Base-by-base conservation (phyloP, 305 asterid species). In the Rubia balearica region DNA sequence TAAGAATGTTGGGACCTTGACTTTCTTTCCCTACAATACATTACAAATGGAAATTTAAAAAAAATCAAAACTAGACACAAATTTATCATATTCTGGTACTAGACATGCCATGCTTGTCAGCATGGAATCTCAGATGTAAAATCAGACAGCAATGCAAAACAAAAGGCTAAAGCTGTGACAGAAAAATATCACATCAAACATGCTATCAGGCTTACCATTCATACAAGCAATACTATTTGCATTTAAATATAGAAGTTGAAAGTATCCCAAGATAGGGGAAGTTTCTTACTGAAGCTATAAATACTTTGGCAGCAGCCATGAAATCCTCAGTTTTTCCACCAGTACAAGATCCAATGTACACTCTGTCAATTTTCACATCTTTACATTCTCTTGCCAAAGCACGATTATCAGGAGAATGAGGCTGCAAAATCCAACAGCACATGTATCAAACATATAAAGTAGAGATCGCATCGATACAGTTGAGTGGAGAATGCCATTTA, bases 311-410 rank as follows among this genome's bases (percentile, higher is more conserved):
- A 70, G 97, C 97, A 70, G 96, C 97, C 94, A 90, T 85, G 77
- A 90, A 93, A 83, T 93, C 98, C 76, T 93, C 97, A 11, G 94
- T 89, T 81, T 93, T 89, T 30, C 96, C 97, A 83, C 98, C 94
- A 46, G 96, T 89, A 79, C 97, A 93, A 62, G 96, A 93, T 73
- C 98, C 98, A 68, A 87, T 90, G 69, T 88, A 92, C 19, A 89
- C 97, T 81, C 97, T 79, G 77, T 90, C 96, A 46, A 90, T 93
- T 74, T 90, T 89, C 80, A 90, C 96, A 76, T 90, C 94, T 83
- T 87, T 83, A 86, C 98, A 90, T 82, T 89, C 97, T 80, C 97
- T 82, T 40, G 96, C 97, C 83, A 90, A 81, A 74, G 97, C 98
- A 71, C 90, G 94, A 64, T 93, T 93, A 83, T 85, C 98, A 0